Evolutionary conservation across 2,329 filamentous ascomycete genomes (phyloP).

Genomic region (Chaetothyriales sp.): DNA sequence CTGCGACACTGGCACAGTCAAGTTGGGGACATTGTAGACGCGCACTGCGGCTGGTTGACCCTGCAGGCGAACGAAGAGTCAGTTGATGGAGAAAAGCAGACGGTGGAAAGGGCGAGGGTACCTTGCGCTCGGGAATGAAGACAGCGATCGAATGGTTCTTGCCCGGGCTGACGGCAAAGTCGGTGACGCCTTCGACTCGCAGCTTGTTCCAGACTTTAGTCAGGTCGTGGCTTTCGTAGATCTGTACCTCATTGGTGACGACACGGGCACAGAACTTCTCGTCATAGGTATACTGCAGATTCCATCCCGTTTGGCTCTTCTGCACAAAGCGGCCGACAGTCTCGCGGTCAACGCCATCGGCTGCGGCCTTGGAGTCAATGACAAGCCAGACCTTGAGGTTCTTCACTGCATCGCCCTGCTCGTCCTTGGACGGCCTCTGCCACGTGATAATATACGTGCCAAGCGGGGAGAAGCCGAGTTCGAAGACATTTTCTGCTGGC

Average conservation of each 20-base stretch:
- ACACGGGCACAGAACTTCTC: constrained; percentile 84
- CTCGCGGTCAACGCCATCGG: constrained; percentile 47
- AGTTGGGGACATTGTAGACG: constrained; percentile 84
- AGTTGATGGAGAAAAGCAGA: neutral
- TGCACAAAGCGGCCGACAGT: constrained; percentile 85
- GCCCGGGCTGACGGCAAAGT: constrained; percentile 81
- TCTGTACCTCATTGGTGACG: constrained; percentile 95
- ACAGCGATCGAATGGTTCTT: constrained; percentile 84
- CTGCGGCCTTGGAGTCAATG: constrained; percentile 48
- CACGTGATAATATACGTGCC: constrained; percentile 92
- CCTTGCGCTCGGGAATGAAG: constrained; percentile 91
- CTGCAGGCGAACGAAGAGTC: constrained; percentile 30
- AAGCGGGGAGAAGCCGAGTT: constrained; percentile 82
- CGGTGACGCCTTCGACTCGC: constrained; percentile 72
- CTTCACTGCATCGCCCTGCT: constrained; percentile 81
- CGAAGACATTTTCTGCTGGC: constrained; percentile 70
- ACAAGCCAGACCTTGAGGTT: constrained; percentile 96
- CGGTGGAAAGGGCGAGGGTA: constrained; percentile 24
- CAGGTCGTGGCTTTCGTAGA: constrained; percentile 80
- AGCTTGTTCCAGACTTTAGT: constrained; percentile 88
- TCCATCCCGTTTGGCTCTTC: constrained; percentile 91
- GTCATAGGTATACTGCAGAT: constrained; percentile 88
- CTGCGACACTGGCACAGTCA: constrained; percentile 68
- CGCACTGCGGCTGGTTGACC: constrained; percentile 88
- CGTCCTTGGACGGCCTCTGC: constrained; percentile 87